Percentiles rank a stretch among this genome's conserved stretches.
phyloP scores from a whole-genome alignment of 768 basidiomycete species.

The Trichaptum fuscoviolaceum region DNA sequence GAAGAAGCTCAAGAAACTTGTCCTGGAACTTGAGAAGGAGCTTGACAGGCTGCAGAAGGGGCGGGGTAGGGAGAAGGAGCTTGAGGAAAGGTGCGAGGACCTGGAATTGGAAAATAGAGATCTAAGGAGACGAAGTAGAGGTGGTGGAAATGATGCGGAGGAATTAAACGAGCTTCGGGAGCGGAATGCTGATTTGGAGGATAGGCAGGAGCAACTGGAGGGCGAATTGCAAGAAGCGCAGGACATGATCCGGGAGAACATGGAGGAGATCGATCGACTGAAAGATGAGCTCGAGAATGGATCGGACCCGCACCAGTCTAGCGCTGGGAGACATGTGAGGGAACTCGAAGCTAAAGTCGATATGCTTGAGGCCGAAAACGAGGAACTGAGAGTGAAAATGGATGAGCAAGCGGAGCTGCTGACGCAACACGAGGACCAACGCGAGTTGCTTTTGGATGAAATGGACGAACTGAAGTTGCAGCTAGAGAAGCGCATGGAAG shows the following conservation, averaged over 20 bases:
- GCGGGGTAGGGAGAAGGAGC: conserved; percentile 55
- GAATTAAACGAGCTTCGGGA: conserved; percentile 52
- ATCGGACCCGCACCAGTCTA: conserved; percentile 33
- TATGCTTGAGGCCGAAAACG: conserved; percentile 58
- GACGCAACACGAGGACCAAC: conserved; percentile 60
- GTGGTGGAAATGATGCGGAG: conserved; percentile 25
- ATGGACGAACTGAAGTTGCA: conserved; percentile 58
- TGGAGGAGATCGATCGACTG: conserved; percentile 76
- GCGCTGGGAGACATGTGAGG: conserved; percentile 36
- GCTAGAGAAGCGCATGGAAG: conserved; percentile 56
- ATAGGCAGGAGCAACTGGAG: conserved; percentile 19
- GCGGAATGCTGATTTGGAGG: conserved; percentile 61
- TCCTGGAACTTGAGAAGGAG: conserved; percentile 79
- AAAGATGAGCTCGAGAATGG: conserved; percentile 55
- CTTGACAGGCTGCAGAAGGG: conserved; percentile 61
- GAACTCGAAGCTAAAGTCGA: conserved; percentile 43
- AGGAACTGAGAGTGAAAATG: conserved; percentile 50
- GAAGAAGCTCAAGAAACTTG: conserved; percentile 87
- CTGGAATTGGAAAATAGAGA: conserved; percentile 66
- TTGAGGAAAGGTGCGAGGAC: conserved; percentile 73
- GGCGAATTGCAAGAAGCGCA: conserved; percentile 68
- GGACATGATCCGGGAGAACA: conserved; percentile 71
- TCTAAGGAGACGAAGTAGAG: conserved; percentile 42
- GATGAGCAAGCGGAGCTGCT: conserved; percentile 57
- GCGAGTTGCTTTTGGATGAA: conserved; percentile 63